phyloP scores from a whole-genome alignment of 139 green algal genomes.

The Ettlia oleoabundans region DNA sequence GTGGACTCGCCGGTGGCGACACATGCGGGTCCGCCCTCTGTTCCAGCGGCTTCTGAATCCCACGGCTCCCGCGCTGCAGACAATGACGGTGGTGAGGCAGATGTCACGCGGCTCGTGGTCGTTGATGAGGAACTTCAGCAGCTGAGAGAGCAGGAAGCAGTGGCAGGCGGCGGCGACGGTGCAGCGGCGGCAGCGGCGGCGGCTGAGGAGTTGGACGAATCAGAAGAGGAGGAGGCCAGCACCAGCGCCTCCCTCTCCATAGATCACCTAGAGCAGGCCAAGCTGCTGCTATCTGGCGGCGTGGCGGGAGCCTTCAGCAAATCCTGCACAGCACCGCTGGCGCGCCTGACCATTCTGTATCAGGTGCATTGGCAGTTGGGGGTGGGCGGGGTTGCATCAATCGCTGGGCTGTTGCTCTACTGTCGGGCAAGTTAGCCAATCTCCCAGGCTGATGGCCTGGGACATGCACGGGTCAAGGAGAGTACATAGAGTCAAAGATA shows the following conservation, averaged over 20 bases:
- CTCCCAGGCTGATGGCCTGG: too few species aligned
- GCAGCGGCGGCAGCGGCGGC: too few species aligned
- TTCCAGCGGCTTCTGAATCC: background rate
- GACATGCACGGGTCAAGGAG: too few species aligned
- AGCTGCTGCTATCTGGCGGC: conserved; percentile 81
- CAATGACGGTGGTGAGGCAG: conserved; percentile 32
- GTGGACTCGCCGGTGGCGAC: too few species aligned
- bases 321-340: conserved; percentile 87
- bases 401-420: too few species aligned
- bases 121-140: conserved; percentile 35
- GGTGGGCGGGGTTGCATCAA: too few species aligned
- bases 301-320: conserved; percentile 92
- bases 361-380: conserved; percentile 73
- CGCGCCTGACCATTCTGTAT: conserved; percentile 95
- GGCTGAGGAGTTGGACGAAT: background rate
- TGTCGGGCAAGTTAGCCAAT: too few species aligned
- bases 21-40: too few species aligned
- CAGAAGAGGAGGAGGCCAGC: conserved; percentile 9
- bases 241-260: background rate
- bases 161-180: background rate
- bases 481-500: too few species aligned
- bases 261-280: conserved; percentile 49
- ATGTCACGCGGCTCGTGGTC: conserved; percentile 24
- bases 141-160: background rate
- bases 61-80: too few species aligned